These are phyloP conservation scores for Mollisia scopiformis DNA, from an alignment of 2,329 filamentous ascomycete species.

Conservation along the genomic window DNA sequence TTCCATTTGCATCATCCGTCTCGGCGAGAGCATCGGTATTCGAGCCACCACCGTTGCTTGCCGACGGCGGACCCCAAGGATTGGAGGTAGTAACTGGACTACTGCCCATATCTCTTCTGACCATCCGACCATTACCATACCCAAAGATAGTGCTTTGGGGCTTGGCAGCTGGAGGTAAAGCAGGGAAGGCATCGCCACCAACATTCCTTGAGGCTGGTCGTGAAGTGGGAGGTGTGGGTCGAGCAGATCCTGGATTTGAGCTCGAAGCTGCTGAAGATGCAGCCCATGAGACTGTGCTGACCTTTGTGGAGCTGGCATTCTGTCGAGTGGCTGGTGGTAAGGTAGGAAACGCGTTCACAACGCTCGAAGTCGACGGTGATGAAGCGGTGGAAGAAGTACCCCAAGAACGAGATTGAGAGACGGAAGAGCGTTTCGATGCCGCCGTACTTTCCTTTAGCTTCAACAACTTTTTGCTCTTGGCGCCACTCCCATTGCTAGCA, in stretches of 20 bases:
- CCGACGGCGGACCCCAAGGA: slow-evolving; percentile 30
- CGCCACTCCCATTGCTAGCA: slow-evolving; percentile 40
- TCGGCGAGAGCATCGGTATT: slow-evolving; percentile 26
- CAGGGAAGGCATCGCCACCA: slow-evolving; percentile 72
- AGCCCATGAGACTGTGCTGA: slow-evolving; percentile 39
- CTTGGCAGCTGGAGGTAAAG: slow-evolving; percentile 78
- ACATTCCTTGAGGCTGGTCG: slow-evolving; percentile 11
- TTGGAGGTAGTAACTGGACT: slow-evolving; percentile 19
- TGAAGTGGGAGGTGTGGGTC: slow-evolving; percentile 22
- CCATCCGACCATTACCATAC: slow-evolving; percentile 55
- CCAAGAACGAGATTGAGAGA: slow-evolving; percentile 60
- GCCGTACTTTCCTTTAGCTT: slow-evolving; percentile 71
- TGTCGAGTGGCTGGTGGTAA: slow-evolving; percentile 35
- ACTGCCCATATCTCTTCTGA: slow-evolving; percentile 51
- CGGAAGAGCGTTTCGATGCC: slow-evolving; percentile 65
- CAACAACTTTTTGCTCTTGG: slow-evolving; percentile 61
- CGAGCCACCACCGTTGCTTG: slow-evolving; percentile 16
- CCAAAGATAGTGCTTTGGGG: slow-evolving; percentile 64
- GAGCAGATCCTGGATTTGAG: slow-evolving; percentile 29
- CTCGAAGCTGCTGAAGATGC: slow-evolving; percentile 39
- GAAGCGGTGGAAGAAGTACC: slow-evolving; percentile 41
- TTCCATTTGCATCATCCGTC: slow-evolving; percentile 36
- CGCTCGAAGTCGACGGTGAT: slow-evolving; percentile 38
- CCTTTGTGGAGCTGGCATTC: slow-evolving; percentile 27
- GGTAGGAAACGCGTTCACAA: slow-evolving; percentile 47